Evolutionary conservation across 2,329 filamentous ascomycete genomes (phyloP), one percentile per base, ranked within the genome.

Genomic region (Alternaria solani): DNA sequence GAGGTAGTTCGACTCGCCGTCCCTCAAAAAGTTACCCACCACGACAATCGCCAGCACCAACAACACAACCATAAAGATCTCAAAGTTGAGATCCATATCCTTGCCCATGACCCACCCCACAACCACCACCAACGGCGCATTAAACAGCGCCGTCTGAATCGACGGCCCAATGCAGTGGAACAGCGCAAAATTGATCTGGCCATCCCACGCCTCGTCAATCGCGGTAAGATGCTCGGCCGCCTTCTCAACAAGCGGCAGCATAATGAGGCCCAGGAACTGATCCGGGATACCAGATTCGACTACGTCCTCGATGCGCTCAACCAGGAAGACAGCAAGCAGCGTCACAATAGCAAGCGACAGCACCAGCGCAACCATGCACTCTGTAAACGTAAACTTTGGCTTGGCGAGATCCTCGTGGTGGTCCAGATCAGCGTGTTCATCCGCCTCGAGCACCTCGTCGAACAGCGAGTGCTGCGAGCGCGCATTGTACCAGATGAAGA

Each of bases 1-100:
- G 2, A 97, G 85, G 72, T 96, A 97, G 71, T 97, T 96, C 60
- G 88, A 92, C 83, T 95, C 94, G 67, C 92, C 89, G 74, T 97
- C 94, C 28, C 93, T 85, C 55, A 97, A 79, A 77, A 97, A 96
- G 70, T 93, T 92, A 1, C 93, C 92, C 0, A 96, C 92, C 0
- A 94, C 93, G 28, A 97, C 83, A 70, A 97, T 94, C 20, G 92
- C 88, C 30, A 97, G 82, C 55, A 97, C 88, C 11, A 97, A 82
- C 65, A 96, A 84, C 53, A 91, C 86, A 26, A 96, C 86, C 82
- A 95, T 92, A 82, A 97, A 97, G 11, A 93, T 85, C 68, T 96
- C 91, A 75, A 97, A 97, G 76, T 93, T 90, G 42, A 97, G 82
- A 63, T 91, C 89, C 86, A 97, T 92, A 2, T 84, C 76, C 69